A percentile compares a stretch with the other conserved stretches of the same genome.
phyloP scores from a whole-genome alignment of 2,329 filamentous ascomycete genomes.

The Fusarium avenaceum region DNA sequence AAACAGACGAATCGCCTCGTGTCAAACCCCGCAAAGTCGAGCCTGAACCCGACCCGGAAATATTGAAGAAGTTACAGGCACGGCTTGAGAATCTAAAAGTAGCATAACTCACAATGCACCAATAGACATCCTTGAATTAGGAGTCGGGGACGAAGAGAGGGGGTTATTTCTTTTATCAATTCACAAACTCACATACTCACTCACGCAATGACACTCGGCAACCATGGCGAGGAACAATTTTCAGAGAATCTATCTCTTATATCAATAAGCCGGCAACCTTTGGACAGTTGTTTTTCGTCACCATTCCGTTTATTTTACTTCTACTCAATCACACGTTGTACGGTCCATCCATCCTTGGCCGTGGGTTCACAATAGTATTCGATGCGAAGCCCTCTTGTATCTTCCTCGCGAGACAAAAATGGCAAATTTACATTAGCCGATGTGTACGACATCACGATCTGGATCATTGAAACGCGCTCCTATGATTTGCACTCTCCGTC shows the following conservation, averaged over 20 bases:
- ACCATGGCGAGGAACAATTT: constrained; percentile 31
- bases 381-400: constrained; percentile 31
- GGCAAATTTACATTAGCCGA: constrained; percentile 24
- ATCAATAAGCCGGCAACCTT: constrained; percentile 32
- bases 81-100: constrained; percentile 64
- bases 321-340: constrained; percentile 39
- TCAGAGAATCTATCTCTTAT: constrained; percentile 15
- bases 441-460: constrained; percentile 46
- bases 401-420: constrained; percentile 35
- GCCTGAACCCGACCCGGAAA: constrained; percentile 71
- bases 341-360: constrained; percentile 23
- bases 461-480: constrained; percentile 40
- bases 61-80: constrained; percentile 69
- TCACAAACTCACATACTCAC: constrained; percentile 11
- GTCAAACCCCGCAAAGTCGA: constrained; percentile 71
- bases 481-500: constrained; percentile 42
- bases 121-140: constrained; percentile 6
- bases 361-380: constrained; percentile 15
- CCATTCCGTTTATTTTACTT: constrained; percentile 35
- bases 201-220: constrained; percentile 30
- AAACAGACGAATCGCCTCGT: constrained; percentile 71
- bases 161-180: constrained; percentile 42
- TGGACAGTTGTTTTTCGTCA: constrained; percentile 21
- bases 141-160: constrained; percentile 40
- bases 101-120: constrained; percentile 38